These are phyloP conservation scores for Penicillium salamii DNA, from an alignment of 495 filamentous ascomycete species.

Conservation along the genomic window DNA sequence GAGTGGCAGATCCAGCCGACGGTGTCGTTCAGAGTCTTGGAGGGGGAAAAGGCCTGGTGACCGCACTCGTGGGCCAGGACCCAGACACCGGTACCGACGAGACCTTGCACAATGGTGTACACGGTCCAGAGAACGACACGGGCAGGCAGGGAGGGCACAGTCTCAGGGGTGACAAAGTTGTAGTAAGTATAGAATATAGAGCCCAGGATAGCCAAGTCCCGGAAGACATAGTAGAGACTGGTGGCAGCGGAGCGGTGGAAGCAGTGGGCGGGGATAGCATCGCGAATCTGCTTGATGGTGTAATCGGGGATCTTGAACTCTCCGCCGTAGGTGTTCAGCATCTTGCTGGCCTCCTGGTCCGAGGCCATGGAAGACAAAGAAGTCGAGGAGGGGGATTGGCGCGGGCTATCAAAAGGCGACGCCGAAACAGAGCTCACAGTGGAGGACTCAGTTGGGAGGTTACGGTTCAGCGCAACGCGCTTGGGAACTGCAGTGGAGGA, in stretches of 20 bases:
- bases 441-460: slow-evolving; percentile 55
- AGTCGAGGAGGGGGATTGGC: slow-evolving; percentile 78
- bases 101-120: slow-evolving; percentile 65
- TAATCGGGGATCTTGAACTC: slow-evolving; percentile 69
- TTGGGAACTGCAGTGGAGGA: slow-evolving; percentile 57
- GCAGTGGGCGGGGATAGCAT: slow-evolving; percentile 62
- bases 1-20: slow-evolving; percentile 85
- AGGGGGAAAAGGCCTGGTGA: slow-evolving; percentile 79
- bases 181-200: slow-evolving; percentile 61
- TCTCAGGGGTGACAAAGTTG: slow-evolving; percentile 64
- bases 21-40: slow-evolving; percentile 77
- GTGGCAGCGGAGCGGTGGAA: slow-evolving; percentile 60
- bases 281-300: slow-evolving; percentile 68
- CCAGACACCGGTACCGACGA: slow-evolving; percentile 67
- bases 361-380: slow-evolving; percentile 89
- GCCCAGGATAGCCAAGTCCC: slow-evolving; percentile 55
- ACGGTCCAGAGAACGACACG: slow-evolving; percentile 53
- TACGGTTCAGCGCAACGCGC: slow-evolving; percentile 50
- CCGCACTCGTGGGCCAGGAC: slow-evolving; percentile 73
- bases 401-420: slow-evolving; percentile 68
- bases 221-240: slow-evolving; percentile 61
- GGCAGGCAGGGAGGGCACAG: slow-evolving; percentile 48
- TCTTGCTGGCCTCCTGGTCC: slow-evolving; percentile 47
- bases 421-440: slow-evolving; percentile 58
- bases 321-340: slow-evolving; percentile 66